These are phyloP conservation scores for Leishmania guyanensis DNA, from an alignment of 208 protist genomes.

Conservation along the genomic window DNA sequence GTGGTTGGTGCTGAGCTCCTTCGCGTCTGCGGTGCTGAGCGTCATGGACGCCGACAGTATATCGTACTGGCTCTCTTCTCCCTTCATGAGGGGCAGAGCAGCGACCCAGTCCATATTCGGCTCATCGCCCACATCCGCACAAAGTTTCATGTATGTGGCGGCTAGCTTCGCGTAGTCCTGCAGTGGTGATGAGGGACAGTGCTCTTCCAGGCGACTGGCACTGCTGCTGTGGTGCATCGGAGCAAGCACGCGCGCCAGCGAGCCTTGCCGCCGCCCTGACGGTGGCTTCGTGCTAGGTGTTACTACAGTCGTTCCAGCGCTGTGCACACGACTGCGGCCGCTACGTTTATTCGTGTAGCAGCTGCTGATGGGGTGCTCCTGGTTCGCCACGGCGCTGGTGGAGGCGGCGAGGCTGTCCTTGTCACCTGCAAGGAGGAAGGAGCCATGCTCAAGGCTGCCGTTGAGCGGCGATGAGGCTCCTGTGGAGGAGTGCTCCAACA, in stretches of 20 bases:
- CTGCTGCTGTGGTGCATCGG: constrained; percentile 6
- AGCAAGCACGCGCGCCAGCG: constrained; percentile 13
- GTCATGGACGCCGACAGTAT: neutral
- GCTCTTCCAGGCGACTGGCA: constrained; percentile 2
- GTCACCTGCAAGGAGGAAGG: constrained; percentile 10
- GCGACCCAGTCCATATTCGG: constrained; percentile 67
- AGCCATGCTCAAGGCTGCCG: constrained; percentile 21
- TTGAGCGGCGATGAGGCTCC: constrained; percentile 28
- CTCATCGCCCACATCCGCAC: constrained; percentile 52
- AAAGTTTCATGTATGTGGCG: constrained; percentile 53
- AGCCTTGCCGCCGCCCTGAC: constrained; percentile 16
- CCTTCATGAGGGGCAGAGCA: constrained; percentile 12
- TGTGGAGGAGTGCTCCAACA: constrained; percentile 20
- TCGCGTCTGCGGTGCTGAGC: neutral
- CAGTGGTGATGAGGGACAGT: neutral
- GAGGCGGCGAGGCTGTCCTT: constrained; percentile 11
- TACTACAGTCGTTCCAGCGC: neutral
- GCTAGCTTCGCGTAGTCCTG: constrained; percentile 38
- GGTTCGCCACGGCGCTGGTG: neutral
- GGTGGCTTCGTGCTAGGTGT: constrained; percentile 10
- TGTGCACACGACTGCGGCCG: neutral
- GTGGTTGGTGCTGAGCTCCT: constrained; percentile 4
- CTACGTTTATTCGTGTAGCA: neutral
- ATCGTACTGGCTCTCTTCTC: neutral
- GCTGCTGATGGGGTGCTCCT: constrained; percentile 5